Conservation (phyloP, 179 eudicot genomes). For the Drosera spatulata region DNA sequence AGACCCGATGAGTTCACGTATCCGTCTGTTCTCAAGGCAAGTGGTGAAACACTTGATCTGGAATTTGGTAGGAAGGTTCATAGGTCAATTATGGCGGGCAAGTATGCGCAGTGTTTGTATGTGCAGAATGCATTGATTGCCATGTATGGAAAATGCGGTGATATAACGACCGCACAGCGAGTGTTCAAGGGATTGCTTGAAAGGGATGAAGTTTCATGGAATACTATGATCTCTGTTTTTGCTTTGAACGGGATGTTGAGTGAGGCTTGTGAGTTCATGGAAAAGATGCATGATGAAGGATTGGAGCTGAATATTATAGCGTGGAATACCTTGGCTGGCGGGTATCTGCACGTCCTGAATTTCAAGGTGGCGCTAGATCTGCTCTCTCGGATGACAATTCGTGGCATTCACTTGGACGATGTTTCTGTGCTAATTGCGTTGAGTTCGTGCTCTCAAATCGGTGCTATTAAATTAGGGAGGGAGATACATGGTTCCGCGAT, state of each 20-base stretch:
- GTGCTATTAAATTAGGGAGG: slow-evolving; percentile 39
- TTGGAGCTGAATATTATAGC: slow-evolving; percentile 43
- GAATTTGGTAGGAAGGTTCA: slow-evolving; percentile 60
- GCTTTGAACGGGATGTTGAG: slow-evolving; percentile 65
- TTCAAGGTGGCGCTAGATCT: slow-evolving; percentile 41
- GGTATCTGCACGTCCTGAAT: slow-evolving; percentile 52
- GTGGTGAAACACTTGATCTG: slow-evolving; percentile 57
- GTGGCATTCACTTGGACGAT: slow-evolving; percentile 38
- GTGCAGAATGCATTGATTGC: slow-evolving; percentile 78
- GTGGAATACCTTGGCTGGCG: slow-evolving; percentile 81
- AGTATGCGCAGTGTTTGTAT: slow-evolving; percentile 29
- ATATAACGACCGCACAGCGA: slow-evolving; percentile 46
- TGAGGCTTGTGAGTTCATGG: slow-evolving; percentile 58
- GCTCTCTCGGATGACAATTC: slow-evolving; percentile 38
- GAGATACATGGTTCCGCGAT: slow-evolving; percentile 64
- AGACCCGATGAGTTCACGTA: slow-evolving; percentile 72
- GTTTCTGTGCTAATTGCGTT: slow-evolving; percentile 64
- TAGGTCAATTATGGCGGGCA: slow-evolving; percentile 26
- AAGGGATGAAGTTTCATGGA: slow-evolving; percentile 80
- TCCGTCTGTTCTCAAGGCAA: slow-evolving; percentile 82
- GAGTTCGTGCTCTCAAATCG: slow-evolving; percentile 67
- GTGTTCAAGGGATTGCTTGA: slow-evolving; percentile 47
- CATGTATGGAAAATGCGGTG: slow-evolving; percentile 88
- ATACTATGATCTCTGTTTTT: slow-evolving; percentile 66
- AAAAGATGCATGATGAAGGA: slow-evolving; percentile 37